A percentile compares a stretch with the other conserved stretches of the same genome.
Evolutionary conservation across 352 stramenopile genomes (phyloP).

Genomic region (Pythium dissimile): DNA sequence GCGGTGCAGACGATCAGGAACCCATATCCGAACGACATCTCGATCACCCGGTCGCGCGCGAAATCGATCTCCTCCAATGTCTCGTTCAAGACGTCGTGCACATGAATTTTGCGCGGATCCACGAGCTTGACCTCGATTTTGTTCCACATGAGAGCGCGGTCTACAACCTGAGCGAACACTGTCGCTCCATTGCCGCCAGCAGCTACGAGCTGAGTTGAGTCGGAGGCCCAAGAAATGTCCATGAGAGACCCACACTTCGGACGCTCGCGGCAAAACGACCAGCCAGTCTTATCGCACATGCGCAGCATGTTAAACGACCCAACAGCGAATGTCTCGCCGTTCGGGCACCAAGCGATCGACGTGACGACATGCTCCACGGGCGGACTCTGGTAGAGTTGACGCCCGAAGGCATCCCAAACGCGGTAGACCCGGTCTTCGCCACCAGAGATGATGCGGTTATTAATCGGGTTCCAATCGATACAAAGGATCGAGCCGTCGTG

Average conservation of each 20-base stretch:
- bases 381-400: slow-evolving; percentile 86
- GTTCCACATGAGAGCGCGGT: slow-evolving; percentile 84
- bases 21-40: slow-evolving; percentile 90
- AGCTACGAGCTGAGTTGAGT: slow-evolving; percentile 89
- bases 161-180: slow-evolving; percentile 89
- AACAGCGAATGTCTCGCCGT: slow-evolving; percentile 89
- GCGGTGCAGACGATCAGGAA: slow-evolving; percentile 91
- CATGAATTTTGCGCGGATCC: slow-evolving; percentile 83
- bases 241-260: slow-evolving; percentile 83
- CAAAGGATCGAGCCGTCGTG: slow-evolving; percentile 90
- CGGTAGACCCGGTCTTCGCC: slow-evolving; percentile 92
- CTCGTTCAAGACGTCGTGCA: slow-evolving; percentile 89
- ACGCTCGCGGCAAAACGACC: slow-evolving; percentile 86
- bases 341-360: slow-evolving; percentile 89
- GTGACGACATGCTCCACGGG: slow-evolving; percentile 89
- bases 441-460: slow-evolving; percentile 89
- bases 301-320: slow-evolving; percentile 92
- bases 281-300: slow-evolving; percentile 92
- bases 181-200: slow-evolving; percentile 85
- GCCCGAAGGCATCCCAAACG: slow-evolving; percentile 91
- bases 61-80: slow-evolving; percentile 92
- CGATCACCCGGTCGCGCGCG: slow-evolving; percentile 87
- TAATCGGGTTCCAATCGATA: slow-evolving; percentile 93
- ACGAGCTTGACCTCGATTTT: slow-evolving; percentile 86
- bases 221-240: slow-evolving; percentile 84